Evolutionary conservation across 192 early-diverging fungal genomes (phyloP), one percentile per base, ranked within the genome.

Genomic region (Pilobolus umbonatus): DNA sequence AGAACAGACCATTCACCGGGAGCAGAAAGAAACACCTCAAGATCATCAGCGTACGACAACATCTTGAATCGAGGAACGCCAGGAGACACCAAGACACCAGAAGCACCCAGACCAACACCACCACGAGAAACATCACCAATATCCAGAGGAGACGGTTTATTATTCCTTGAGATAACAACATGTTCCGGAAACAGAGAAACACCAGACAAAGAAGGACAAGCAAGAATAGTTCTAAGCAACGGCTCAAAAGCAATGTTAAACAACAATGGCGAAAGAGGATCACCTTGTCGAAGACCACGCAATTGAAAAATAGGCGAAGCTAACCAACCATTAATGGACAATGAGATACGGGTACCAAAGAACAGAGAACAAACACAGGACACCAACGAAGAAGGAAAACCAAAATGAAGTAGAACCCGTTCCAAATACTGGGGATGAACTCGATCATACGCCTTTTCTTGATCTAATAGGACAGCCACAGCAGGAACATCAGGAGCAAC

Each of bases 221-320:
- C n/a, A n/a, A n/a, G 14, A 5, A 66, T 35, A 2, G 44, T 19
- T 5, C 53, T 59, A 3, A 72, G 31, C 1, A 61, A 48, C 2
- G 64, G 64, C 8, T 62, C 60, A 25, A 66, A 44, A 10, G 52
- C 61, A 4, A 66, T 22, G 28, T 60, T 61, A 36, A 50, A 61
- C 4, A 64, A 57, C 3, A 64, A 25, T 3, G 62, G 69, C 1
- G 62, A 61, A 2, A 71, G 51, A 9, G 62, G 72, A 22, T 74
- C 72, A 2, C 72, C 67, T 43, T 74, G 72, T 6, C 72, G 60
- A 0, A 74, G 47, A 0, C 72, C 72, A 21, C 63, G 14, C 0
- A 29, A 11, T 50, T 68, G 66, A 1, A 15, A 0, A 47, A 67
- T 58, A 14, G 62, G 46, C 3, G 50, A 9, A 0, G 52, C 8